These are phyloP conservation scores for Cytospora chrysosperma DNA, from an alignment of 2,329 filamentous ascomycete genomes.

Conservation along the genomic window DNA sequence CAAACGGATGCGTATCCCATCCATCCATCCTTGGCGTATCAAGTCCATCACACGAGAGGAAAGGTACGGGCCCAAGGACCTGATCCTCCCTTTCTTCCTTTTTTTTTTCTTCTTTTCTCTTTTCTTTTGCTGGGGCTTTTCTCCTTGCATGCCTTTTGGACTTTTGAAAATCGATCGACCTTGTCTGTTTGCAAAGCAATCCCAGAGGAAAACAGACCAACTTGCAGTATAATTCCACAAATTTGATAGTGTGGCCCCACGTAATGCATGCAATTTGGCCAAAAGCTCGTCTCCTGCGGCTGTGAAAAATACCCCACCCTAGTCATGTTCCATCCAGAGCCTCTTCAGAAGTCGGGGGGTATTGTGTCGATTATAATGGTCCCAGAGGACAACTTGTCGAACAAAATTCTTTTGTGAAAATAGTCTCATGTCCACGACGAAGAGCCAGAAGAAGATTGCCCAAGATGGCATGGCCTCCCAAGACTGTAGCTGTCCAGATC, in stretches of 20 bases:
- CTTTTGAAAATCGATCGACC: background rate
- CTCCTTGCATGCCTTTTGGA: background rate
- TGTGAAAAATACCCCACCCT: background rate
- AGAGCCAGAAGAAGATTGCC: constrained; percentile 4
- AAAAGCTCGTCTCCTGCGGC: constrained; percentile 1
- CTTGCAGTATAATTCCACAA: background rate
- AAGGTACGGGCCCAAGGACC: background rate
- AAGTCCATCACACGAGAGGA: background rate
- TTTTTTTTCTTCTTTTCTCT: too few species aligned
- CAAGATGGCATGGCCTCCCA: background rate
- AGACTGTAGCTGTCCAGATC: background rate
- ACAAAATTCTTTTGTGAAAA: constrained; percentile 15
- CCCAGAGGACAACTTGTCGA: constrained; percentile 1
- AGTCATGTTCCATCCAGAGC: background rate
- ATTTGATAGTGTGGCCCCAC: background rate
- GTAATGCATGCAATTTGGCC: constrained; percentile 12
- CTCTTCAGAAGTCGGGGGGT: background rate
- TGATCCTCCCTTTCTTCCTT: background rate
- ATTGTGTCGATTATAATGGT: background rate
- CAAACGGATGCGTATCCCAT: background rate
- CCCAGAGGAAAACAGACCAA: background rate
- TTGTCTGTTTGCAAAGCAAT: background rate
- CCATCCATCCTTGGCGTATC: constrained; percentile 8
- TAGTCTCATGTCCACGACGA: background rate
- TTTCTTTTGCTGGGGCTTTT: background rate